Conservation (phyloP, 2,329 filamentous ascomycete genomes). For the Stromatinia cepivora region DNA sequence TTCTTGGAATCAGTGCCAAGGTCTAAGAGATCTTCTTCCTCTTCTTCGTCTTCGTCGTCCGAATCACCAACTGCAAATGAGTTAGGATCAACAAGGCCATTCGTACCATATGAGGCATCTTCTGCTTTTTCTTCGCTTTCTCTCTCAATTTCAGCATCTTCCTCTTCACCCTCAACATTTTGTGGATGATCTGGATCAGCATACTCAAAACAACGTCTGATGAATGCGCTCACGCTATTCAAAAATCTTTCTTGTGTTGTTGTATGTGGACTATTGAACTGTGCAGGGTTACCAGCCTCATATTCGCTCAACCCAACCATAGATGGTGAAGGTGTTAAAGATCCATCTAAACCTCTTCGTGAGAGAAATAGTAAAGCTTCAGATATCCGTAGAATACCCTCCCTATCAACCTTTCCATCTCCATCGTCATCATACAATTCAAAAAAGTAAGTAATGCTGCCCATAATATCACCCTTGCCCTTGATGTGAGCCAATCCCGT, state of each 20-base stretch:
- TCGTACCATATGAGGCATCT: conserved; percentile 40
- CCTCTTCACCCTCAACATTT: conserved; percentile 42
- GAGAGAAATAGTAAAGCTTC: conserved; percentile 93
- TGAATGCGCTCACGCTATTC: conserved; percentile 92
- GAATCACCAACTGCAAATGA: conserved; percentile 78
- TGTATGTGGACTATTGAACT: conserved; percentile 45
- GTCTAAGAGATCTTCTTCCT: conserved; percentile 60
- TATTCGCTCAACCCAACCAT: conserved; percentile 52
- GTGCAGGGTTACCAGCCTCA: conserved; percentile 42
- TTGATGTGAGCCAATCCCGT: conserved; percentile 88
- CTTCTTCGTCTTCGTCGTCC: conserved; percentile 60
- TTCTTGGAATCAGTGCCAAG: conserved; percentile 50
- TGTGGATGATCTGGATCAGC: conserved; percentile 84
- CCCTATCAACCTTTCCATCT: conserved; percentile 88
- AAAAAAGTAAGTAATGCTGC: conserved; percentile 96
- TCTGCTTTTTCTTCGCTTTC: conserved; percentile 38
- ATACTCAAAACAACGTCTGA: conserved; percentile 95
- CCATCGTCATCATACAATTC: conserved; percentile 92
- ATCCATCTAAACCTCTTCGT: conserved; percentile 78
- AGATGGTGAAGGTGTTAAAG: conserved; percentile 64
- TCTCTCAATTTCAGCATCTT: not conserved
- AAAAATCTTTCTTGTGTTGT: conserved; percentile 85
- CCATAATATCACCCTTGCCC: conserved; percentile 94
- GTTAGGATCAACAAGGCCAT: conserved; percentile 43
- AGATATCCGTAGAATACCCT: conserved; percentile 92